These are phyloP conservation scores for Suillus fuscotomentosus DNA, from an alignment of 768 basidiomycete species.

Conservation along the genomic window DNA sequence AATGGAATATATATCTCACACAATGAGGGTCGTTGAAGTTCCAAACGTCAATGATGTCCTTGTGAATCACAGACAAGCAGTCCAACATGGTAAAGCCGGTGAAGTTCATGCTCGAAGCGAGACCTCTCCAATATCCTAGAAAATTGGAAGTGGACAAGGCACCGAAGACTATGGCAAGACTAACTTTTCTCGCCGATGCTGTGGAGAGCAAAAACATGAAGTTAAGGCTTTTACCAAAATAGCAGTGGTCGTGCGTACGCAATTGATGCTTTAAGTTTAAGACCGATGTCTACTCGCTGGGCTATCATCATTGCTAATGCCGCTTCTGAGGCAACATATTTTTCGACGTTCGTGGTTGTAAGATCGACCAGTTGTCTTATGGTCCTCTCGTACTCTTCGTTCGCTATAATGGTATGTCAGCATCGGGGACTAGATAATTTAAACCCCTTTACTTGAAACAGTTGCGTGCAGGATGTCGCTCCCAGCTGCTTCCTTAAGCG, in stretches of 20 bases:
- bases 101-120: constrained; percentile 15
- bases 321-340: constrained; percentile 5
- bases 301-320: constrained; percentile 8
- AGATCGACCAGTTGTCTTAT: constrained; percentile 5
- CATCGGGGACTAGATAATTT: background rate
- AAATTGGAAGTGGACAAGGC: background rate
- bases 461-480: background rate
- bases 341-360: constrained; percentile 9
- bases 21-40: constrained; percentile 14
- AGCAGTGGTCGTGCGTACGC: background rate
- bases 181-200: constrained; percentile 10
- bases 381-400: constrained; percentile 3
- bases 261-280: constrained; percentile 3
- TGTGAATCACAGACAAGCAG: constrained; percentile 17
- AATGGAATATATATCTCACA: background rate
- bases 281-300: constrained; percentile 5
- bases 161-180: background rate
- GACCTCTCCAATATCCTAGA: constrained; percentile 18
- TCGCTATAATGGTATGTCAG: background rate
- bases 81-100: constrained; percentile 4
- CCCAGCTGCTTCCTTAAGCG: constrained; percentile 4
- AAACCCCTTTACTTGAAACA: constrained; percentile 6
- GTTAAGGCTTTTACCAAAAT: background rate
- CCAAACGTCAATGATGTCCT: constrained; percentile 18
- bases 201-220: background rate